These are phyloP conservation scores for Citrus trifoliata DNA, from an alignment of 345 rosid genomes.

Conservation along the genomic window DNA sequence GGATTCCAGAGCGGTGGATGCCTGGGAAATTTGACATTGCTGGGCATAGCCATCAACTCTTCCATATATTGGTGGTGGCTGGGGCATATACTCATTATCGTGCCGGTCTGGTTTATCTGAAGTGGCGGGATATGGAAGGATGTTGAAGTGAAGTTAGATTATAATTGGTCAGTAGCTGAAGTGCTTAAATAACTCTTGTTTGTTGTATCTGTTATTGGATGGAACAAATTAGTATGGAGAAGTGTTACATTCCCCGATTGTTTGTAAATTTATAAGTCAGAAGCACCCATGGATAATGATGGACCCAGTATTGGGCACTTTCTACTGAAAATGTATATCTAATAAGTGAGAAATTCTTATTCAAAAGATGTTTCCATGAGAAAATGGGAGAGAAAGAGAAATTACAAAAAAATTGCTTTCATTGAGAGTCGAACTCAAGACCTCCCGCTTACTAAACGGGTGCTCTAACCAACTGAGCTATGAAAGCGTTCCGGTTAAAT, in stretches of 20 bases:
- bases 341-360: too few species aligned
- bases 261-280: not conserved
- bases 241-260: not conserved
- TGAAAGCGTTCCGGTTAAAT: slow-evolving; percentile 33
- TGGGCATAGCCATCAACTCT: slow-evolving; percentile 93
- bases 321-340: not conserved
- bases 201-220: not conserved
- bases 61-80: slow-evolving; percentile 79
- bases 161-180: not conserved
- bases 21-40: slow-evolving; percentile 95
- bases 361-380: too few species aligned
- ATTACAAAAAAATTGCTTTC: slow-evolving; percentile 41
- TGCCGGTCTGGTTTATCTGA: slow-evolving; percentile 81
- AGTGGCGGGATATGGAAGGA: slow-evolving; percentile 80
- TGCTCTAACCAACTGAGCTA: slow-evolving; percentile 99
- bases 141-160: slow-evolving; percentile 28
- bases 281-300: not conserved
- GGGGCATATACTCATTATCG: slow-evolving; percentile 85
- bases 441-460: slow-evolving; percentile 97
- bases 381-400: too few species aligned
- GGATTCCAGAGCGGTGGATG: slow-evolving; percentile 93
- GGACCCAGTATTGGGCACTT: not conserved
- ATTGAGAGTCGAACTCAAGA: slow-evolving; percentile 94
- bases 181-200: not conserved
- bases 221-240: not conserved